Conservation (phyloP, 1,139 yeast species). For the Lodderomyces theae region DNA sequence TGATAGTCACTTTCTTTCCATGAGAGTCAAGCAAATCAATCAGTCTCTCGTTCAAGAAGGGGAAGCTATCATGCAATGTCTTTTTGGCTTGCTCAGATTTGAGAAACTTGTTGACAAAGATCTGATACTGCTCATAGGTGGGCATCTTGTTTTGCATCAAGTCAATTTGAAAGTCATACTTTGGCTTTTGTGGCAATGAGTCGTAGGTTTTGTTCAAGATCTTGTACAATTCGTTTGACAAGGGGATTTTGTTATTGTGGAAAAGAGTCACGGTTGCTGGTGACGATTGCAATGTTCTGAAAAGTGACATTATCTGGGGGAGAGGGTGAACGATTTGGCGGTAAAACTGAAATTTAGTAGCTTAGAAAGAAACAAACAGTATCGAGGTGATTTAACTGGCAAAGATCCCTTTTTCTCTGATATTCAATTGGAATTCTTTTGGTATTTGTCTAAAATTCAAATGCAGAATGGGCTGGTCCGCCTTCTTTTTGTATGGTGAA, state of each 20-base stretch:
- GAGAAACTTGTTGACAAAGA: slow-evolving; percentile 29
- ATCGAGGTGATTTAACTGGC: no score
- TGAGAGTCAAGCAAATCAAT: slow-evolving; percentile 12
- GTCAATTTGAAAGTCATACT: slow-evolving; percentile 32
- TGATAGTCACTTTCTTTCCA: slow-evolving; percentile 22
- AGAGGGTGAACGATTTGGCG: neutral
- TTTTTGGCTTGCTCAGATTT: slow-evolving; percentile 25
- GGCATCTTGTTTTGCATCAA: slow-evolving; percentile 42
- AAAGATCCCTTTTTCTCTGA: neutral
- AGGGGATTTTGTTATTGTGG: slow-evolving; percentile 38
- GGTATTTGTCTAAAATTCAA: no score
- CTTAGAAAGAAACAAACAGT: neutral
- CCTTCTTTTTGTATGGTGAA: no score
- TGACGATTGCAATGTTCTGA: slow-evolving; percentile 43
- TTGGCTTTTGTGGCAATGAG: slow-evolving; percentile 19
- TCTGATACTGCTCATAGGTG: slow-evolving; percentile 41
- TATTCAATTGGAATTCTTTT: neutral
- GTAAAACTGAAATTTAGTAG: neutral
- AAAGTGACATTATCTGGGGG: slow-evolving; percentile 17
- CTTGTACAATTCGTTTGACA: slow-evolving; percentile 31
- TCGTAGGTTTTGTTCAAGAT: slow-evolving; percentile 32
- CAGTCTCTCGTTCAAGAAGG: slow-evolving; percentile 33
- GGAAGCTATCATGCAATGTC: slow-evolving; percentile 35
- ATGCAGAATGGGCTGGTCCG: neutral
- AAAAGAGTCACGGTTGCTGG: slow-evolving; percentile 46